phyloP scores from a whole-genome alignment of 306 rosid genomes.

The Vicia villosa region DNA sequence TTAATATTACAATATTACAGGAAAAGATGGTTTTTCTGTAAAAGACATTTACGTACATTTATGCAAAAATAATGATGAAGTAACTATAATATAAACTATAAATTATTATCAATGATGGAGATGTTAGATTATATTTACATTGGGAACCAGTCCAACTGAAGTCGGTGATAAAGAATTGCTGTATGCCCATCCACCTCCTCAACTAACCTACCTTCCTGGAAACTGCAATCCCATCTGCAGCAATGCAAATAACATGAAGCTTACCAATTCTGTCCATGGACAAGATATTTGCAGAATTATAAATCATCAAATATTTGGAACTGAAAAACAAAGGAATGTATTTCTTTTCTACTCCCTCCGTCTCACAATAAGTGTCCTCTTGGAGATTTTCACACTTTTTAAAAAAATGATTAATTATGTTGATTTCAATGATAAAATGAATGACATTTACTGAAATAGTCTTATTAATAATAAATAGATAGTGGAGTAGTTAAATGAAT shows the following conservation, averaged over 20 bases:
- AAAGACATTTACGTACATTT: slow-evolving; percentile 7
- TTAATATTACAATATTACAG: background rate
- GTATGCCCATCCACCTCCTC: slow-evolving; percentile 99
- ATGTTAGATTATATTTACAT: slow-evolving; percentile 56
- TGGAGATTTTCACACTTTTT: too few relatives aligned
- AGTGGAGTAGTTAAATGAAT: too few relatives aligned
- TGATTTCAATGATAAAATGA: too few relatives aligned
- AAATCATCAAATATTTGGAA: background rate
- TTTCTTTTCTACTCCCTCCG: too few relatives aligned
- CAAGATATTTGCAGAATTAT: slow-evolving; percentile 19
- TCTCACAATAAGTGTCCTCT: too few relatives aligned
- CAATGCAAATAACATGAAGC: slow-evolving; percentile 33
- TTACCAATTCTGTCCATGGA: background rate
- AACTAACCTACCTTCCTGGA: slow-evolving; percentile 87
- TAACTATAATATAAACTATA: slow-evolving; percentile 5
- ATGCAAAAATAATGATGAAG: slow-evolving; percentile 17
- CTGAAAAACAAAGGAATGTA: background rate
- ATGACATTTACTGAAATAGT: too few relatives aligned
- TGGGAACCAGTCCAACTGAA: slow-evolving; percentile 97
- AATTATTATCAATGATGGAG: slow-evolving; percentile 10
- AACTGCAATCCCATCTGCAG: slow-evolving; percentile 98
- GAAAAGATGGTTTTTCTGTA: slow-evolving; percentile 7
- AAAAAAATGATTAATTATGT: too few relatives aligned
- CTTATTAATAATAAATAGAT: too few relatives aligned
- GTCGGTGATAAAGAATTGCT: slow-evolving; percentile 92